Base-by-base conservation (phyloP, 495 filamentous ascomycete genomes). In the Annulohypoxylon moriforme region DNA sequence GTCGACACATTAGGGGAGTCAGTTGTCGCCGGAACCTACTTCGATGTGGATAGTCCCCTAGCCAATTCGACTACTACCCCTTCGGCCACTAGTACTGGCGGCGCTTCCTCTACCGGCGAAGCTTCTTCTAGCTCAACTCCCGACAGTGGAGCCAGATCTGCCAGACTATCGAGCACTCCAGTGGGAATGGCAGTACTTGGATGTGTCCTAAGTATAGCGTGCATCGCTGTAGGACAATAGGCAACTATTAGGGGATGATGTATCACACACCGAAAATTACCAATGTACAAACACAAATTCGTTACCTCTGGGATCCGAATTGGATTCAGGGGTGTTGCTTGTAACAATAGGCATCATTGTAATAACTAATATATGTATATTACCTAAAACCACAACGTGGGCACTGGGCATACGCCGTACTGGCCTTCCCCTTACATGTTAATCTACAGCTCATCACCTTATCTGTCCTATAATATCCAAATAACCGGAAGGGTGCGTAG, bases 311-410 rank as follows among this genome's bases (percentile, higher is more conserved):
- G 31, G n/a, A 5, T 11, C 27, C 49, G 20, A 55, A 2, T 29
- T 11, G 16, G 29, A 34, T 14, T 55, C 20, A 7, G 9, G 29
- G 27, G 29, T 34, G 3, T n/a, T 33, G 20, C 14, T 34, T 55
- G 20, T 55, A 55, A 34, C 13, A 34, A 10, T 20, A 55, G 11
- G 10, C 24, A 52, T 25, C 47, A 52, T 52, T 29, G 5, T 52
- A 52, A 52, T 52, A 52, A 52, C 13, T 52, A 52, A 27, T 25
- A 52, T 5, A n/a, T 27, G 22, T 52, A 52, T 52, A 52, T 24
- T 27, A 27, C 9, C 4, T 52, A 1, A 52, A 29, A n/a, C 24
- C 4, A 27, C 11, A 6, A 52, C 9, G 11, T 27, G 13, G 3
- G 47, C 13, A 52, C n/a, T n/a, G n/a, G n/a, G n/a, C n/a, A n/a